A percentile compares a stretch with the other conserved stretches of the same genome.
Conservation (phyloP, 306 rosid genomes). For the Macrotyloma uniflorum region DNA sequence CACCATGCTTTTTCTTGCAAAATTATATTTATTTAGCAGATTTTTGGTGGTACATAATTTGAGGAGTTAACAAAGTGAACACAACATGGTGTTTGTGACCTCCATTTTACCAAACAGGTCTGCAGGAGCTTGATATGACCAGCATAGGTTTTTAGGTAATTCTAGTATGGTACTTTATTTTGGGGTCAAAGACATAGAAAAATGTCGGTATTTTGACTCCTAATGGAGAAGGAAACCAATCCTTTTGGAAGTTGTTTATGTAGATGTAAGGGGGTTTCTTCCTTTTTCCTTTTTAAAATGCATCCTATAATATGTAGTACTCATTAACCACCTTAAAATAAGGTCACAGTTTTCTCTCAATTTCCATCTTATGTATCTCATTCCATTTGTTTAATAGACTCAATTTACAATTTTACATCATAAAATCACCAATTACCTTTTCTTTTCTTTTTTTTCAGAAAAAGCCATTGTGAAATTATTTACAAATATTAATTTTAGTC, state of each 20-base stretch:
- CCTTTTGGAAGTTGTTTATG: constrained; percentile 3
- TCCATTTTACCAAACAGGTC: constrained; percentile 28
- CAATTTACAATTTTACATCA: not conserved
- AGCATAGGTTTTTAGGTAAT: not conserved
- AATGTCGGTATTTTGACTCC: not conserved
- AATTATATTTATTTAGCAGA: constrained; percentile 21
- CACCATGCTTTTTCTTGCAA: constrained; percentile 28
- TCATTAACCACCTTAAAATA: not conserved
- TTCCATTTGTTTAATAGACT: not conserved
- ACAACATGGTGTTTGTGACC: constrained; percentile 15
- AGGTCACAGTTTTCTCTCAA: not conserved
- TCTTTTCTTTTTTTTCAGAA: too few relatives aligned
- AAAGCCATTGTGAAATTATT: too few relatives aligned
- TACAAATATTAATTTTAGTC: too few relatives aligned
- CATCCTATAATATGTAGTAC: too few relatives aligned
- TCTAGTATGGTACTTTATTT: not conserved
- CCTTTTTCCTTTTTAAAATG: not conserved
- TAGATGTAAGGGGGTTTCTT: not conserved
- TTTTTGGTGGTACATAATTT: constrained; percentile 27
- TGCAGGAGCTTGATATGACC: not conserved
- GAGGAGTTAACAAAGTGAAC: constrained; percentile 5
- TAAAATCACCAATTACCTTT: too few relatives aligned
- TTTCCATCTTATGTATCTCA: not conserved
- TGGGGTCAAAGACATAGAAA: not conserved
- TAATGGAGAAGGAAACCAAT: not conserved